Evolutionary conservation across 139 green algal genomes (phyloP).

Genomic region (Eudorina sp.): DNA sequence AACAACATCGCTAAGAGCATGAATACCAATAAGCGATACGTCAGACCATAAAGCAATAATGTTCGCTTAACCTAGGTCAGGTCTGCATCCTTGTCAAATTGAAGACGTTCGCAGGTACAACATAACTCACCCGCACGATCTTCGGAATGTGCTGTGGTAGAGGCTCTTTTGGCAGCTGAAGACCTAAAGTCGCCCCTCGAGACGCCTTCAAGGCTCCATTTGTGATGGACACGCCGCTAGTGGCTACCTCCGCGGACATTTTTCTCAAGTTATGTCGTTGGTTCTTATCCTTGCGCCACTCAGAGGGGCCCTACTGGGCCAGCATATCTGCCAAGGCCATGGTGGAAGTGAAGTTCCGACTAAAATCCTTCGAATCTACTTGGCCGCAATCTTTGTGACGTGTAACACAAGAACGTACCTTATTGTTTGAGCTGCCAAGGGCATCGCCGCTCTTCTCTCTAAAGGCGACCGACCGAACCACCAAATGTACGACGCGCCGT

Average conservation of each 20-base stretch:
- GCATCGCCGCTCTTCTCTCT: no score
- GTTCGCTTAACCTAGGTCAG: no score
- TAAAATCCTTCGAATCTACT: constrained; percentile 17
- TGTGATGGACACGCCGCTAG: background rate
- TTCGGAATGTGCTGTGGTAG: constrained; percentile 41
- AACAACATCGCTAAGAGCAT: background rate
- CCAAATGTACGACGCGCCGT: no score
- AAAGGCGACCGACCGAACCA: no score
- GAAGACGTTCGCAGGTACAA: no score
- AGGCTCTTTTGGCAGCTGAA: constrained; percentile 38
- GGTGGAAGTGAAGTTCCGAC: background rate
- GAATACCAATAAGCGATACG: background rate
- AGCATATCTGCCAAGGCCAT: background rate
- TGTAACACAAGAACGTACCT: no score
- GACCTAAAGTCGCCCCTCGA: constrained; percentile 15
- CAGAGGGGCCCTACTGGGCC: constrained; percentile 6
- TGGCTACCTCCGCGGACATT: constrained; percentile 28
- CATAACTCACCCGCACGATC: constrained; percentile 37
- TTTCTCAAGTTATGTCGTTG: no score
- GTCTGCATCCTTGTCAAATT: no score
- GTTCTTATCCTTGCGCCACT: no score
- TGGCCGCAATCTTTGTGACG: background rate
- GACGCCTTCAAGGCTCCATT: constrained; percentile 14
- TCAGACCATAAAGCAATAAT: no score
- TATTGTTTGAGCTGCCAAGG: no score